Conservation (phyloP, 345 rosid species). For the Murraya koenigii region DNA sequence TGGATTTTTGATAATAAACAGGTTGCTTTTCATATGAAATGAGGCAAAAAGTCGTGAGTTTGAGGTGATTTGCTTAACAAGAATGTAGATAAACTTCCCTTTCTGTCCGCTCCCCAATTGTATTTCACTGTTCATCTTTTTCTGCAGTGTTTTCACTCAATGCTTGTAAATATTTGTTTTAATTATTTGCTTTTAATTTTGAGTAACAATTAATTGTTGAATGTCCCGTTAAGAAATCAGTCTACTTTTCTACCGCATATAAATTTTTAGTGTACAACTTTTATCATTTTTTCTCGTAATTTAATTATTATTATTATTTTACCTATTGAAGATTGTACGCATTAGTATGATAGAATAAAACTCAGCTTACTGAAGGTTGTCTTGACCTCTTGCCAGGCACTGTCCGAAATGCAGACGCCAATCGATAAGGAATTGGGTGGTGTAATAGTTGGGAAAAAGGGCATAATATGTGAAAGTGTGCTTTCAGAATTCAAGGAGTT, state of each 20-base stretch:
- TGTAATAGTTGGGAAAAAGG: slow-evolving; percentile 6
- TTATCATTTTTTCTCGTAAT: background rate
- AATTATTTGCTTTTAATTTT: too few species aligned
- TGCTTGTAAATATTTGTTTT: background rate
- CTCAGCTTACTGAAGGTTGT: background rate
- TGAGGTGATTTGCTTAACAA: background rate
- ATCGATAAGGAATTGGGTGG: slow-evolving; percentile 10
- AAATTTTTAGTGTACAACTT: background rate
- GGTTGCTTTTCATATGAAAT: background rate
- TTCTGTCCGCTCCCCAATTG: too few species aligned
- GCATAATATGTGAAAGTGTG: slow-evolving; percentile 13
- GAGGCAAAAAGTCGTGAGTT: background rate
- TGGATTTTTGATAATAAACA: background rate
- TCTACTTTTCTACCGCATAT: background rate
- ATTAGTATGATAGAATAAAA: background rate
- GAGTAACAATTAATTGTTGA: background rate
- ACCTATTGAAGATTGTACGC: background rate
- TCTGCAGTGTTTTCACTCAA: background rate
- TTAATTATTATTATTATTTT: background rate
- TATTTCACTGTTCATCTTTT: background rate
- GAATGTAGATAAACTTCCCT: background rate
- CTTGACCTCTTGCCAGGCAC: slow-evolving; percentile 2
- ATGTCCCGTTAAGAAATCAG: background rate
- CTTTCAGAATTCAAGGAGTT: slow-evolving; percentile 16
- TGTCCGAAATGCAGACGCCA: slow-evolving; percentile 9